These are phyloP conservation scores for Astrephomene gubernaculifera DNA, from an alignment of 139 green algal species.

Conservation along the genomic window DNA sequence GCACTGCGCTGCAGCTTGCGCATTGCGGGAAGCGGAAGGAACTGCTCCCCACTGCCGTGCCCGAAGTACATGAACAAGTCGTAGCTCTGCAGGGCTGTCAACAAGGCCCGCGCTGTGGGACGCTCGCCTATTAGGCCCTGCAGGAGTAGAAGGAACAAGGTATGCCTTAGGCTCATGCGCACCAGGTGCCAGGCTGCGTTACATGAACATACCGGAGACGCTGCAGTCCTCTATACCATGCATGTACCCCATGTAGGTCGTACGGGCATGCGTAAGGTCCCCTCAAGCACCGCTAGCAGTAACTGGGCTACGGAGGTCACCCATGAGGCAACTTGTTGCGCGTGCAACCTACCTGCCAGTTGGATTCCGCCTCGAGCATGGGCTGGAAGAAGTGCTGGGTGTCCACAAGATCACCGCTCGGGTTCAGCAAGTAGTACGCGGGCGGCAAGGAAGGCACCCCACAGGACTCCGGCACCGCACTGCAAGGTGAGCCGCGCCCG, in stretches of 20 bases:
- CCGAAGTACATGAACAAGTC: conserved; percentile 93
- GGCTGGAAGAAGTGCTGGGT: conserved; percentile 86
- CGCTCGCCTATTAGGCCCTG: conserved; percentile 71
- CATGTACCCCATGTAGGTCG: no score
- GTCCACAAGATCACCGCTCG: conserved; percentile 80
- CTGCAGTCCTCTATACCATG: no score
- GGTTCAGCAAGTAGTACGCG: conserved; percentile 91
- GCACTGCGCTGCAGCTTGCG: conserved; percentile 74
- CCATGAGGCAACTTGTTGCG: no score
- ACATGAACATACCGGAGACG: no score
- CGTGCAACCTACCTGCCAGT: conserved; percentile 74
- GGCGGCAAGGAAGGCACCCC: background rate
- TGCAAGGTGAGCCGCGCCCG: conserved; percentile 47
- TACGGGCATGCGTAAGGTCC: no score
- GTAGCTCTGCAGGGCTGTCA: conserved; percentile 65
- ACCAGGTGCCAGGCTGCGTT: no score
- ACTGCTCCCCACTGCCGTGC: conserved; percentile 90
- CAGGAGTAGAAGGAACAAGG: no score
- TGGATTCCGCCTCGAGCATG: conserved; percentile 68
- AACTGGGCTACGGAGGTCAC: no score
- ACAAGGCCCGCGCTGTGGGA: conserved; percentile 56
- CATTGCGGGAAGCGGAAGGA: conserved; percentile 72
- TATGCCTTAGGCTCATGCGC: no score
- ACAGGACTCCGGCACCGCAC: background rate
- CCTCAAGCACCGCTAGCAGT: no score